These are phyloP conservation scores for Ophiostoma perfectum DNA, from an alignment of 2,329 filamentous ascomycete species.

Conservation along the genomic window DNA sequence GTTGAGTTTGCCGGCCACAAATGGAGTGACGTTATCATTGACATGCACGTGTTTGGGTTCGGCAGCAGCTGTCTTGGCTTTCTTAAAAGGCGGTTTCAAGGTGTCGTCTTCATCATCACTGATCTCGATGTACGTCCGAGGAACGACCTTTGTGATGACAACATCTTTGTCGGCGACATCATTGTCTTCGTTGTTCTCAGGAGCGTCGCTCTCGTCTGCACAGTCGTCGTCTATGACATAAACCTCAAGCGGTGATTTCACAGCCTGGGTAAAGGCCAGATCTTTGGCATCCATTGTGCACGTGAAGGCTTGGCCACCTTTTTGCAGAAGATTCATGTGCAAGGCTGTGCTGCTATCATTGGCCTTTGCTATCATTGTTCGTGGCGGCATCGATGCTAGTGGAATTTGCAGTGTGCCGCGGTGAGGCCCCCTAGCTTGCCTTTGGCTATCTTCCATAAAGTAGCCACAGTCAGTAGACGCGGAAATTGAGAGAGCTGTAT, in stretches of 20 bases:
- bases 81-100: too few relatives aligned
- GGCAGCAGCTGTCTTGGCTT: background rate
- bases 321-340: background rate
- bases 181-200: background rate
- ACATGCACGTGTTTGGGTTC: background rate
- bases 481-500: too few relatives aligned
- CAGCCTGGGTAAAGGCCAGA: background rate
- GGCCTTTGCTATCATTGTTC: background rate
- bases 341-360: background rate
- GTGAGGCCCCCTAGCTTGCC: background rate
- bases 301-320: background rate
- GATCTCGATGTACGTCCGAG: background rate
- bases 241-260: background rate
- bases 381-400: constrained; percentile 9
- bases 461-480: background rate
- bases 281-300: constrained; percentile 10
- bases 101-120: background rate
- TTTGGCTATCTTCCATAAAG: background rate
- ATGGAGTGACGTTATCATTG: constrained; percentile 38
- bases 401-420: background rate
- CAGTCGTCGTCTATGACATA: background rate
- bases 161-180: background rate
- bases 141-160: background rate
- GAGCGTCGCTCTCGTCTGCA: background rate
- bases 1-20: constrained; percentile 62